phyloP scores from a whole-genome alignment of 805 yeast species.

The Saccharomycopsis javanensis region DNA sequence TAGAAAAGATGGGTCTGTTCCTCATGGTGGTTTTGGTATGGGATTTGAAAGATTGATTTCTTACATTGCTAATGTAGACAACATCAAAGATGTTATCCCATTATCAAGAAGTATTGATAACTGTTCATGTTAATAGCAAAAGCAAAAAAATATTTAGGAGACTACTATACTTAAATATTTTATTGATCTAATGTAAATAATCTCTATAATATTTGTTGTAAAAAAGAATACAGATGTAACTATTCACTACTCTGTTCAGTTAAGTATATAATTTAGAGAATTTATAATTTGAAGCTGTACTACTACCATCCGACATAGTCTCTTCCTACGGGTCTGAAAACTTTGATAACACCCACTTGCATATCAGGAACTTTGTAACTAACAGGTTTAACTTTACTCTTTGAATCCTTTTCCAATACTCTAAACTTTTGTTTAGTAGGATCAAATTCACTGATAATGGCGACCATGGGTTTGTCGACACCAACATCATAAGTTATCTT shows the following conservation, averaged over 20 bases:
- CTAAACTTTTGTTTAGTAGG: slow-evolving; percentile 57
- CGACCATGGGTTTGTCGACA: slow-evolving; percentile 41
- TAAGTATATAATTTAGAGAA: too few species aligned
- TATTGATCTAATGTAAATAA: not conserved
- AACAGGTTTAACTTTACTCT: slow-evolving; percentile 40
- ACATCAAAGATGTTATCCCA: slow-evolving; percentile 78
- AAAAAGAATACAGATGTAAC: too few species aligned
- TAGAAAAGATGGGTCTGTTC: slow-evolving; percentile 69
- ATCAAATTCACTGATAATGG: slow-evolving; percentile 68
- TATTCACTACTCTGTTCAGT: too few species aligned
- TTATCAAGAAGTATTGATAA: slow-evolving; percentile 67
- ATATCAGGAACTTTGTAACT: slow-evolving; percentile 63
- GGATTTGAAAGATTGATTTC: slow-evolving; percentile 83
- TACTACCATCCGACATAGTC: slow-evolving; percentile 62
- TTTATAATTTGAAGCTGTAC: too few species aligned
- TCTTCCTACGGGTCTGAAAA: slow-evolving; percentile 71
- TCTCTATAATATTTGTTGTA: not conserved
- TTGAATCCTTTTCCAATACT: slow-evolving; percentile 47
- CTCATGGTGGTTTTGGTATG: slow-evolving; percentile 96
- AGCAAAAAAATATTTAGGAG: not conserved
- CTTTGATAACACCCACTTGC: slow-evolving; percentile 68
- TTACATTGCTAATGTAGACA: slow-evolving; percentile 63
- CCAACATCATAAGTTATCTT: slow-evolving; percentile 56
- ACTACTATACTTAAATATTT: not conserved
- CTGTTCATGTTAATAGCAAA: slow-evolving; percentile 32